Base-by-base conservation (phyloP, 2,329 filamentous ascomycete species). In the Bipolaris bicolor region DNA sequence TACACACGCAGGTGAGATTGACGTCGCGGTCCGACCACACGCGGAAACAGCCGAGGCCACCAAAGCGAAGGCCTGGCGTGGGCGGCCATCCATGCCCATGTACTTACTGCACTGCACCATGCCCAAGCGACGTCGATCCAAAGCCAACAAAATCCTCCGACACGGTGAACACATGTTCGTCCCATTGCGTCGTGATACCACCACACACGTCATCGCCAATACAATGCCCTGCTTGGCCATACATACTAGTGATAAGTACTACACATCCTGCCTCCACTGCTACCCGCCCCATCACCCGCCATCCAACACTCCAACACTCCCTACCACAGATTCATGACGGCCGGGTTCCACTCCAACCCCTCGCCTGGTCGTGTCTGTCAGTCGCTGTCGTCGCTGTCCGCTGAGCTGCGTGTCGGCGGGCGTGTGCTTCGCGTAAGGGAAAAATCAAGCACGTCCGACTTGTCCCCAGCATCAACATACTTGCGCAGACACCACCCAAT, bases 391-490 rank as follows among this genome's bases (percentile, higher is more conserved):
- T 76, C 74, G 20, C 72, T 75, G 18, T 62, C 64, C 0, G 68
- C 58, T 10, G 58, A 46, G 16, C 77, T 75, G 26, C 73, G 68
- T 18, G 74, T 75, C 3, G 79, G 79, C 52, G 78, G 76, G 52
- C 73, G 55, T 11, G 55, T 59, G 68, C 49, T 66, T 63, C 40
- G 72, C 66, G 59, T 72, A 67, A 81, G 64, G 6, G 76, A 76
- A 49, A 80, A 81, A 49, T 82, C 79, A 44, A 82, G 66, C 5
- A 82, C 73, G 31, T 81, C 79, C 53, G 77, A 79, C 55, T 78
- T 68, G 2, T 77, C 74, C 0, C 73, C 73, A 9, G 72, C 73
- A 60, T 82, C 80, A 3, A 82, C 69, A 52, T 73, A 82, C 50
- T 80, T 79, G 36, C 80, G 65, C 56, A 80, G 49, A 55, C 76